Evolutionary conservation across 306 rosid genomes (phyloP).

Genomic region (Cercis canadensis): DNA sequence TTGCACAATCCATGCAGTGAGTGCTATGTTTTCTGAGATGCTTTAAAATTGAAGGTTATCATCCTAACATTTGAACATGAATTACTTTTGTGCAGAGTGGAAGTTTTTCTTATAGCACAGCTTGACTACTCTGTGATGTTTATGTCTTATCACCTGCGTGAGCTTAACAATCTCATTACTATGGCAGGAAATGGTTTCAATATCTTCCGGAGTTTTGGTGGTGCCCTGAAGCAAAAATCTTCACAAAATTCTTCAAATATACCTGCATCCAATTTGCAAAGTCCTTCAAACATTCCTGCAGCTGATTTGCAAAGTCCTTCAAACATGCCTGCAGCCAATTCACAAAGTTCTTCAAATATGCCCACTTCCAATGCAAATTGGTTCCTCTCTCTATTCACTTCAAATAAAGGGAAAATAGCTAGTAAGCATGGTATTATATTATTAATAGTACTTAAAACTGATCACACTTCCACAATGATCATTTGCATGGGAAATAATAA

Average conservation of each 20-base stretch:
- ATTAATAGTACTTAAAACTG: conserved; percentile 1
- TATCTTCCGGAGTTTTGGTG: conserved; percentile 33
- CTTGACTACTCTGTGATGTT: conserved; percentile 19
- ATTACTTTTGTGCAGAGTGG: conserved; percentile 4
- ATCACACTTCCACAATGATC: conserved; percentile 14
- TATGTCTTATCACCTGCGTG: neutral
- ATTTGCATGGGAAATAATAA: neutral
- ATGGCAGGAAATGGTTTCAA: conserved; percentile 50
- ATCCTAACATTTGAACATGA: neutral
- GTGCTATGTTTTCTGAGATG: conserved; percentile 10
- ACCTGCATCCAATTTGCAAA: conserved; percentile 29
- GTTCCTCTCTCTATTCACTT: conserved; percentile 39
- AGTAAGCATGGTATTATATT: conserved; percentile 32
- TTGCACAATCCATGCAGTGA: neutral
- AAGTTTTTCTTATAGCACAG: conserved; percentile 8
- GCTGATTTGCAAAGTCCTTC: conserved; percentile 25
- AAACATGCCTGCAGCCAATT: conserved; percentile 18
- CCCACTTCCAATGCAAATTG: conserved; percentile 44
- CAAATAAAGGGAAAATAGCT: conserved; percentile 33
- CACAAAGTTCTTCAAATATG: conserved; percentile 34
- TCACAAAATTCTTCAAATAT: conserved; percentile 25
- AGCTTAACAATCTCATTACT: conserved; percentile 28
- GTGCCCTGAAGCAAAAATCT: conserved; percentile 30
- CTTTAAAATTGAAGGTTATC: conserved; percentile 19
- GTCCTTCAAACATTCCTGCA: too few relatives aligned